Evolutionary conservation across 805 yeast species (phyloP).

Genomic region (Wickerhamomyces chambardii): DNA sequence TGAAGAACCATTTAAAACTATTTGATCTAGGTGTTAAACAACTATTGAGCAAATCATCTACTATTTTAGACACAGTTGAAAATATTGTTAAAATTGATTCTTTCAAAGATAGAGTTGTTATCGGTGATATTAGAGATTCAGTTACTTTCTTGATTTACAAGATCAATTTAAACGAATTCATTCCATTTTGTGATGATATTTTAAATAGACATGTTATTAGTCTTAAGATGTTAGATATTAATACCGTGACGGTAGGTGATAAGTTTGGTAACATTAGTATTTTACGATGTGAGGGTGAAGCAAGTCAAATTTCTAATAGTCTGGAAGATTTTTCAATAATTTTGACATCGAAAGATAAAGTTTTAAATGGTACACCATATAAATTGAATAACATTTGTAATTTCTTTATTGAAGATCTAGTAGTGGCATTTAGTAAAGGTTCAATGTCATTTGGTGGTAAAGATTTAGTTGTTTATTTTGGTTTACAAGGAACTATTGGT

Average conservation of each 20-base stretch:
- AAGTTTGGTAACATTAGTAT: slow-evolving; percentile 76
- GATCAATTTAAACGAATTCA: slow-evolving; percentile 35
- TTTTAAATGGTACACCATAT: slow-evolving; percentile 41
- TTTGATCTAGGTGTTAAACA: slow-evolving; percentile 78
- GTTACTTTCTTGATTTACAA: slow-evolving; percentile 49
- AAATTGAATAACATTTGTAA: slow-evolving; percentile 46
- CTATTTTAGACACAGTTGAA: slow-evolving; percentile 31
- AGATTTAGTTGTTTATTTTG: slow-evolving; percentile 60
- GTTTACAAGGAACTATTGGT: slow-evolving; percentile 80
- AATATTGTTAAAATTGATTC: slow-evolving; percentile 46
- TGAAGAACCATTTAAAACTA: slow-evolving; percentile 41
- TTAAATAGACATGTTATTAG: slow-evolving; percentile 60
- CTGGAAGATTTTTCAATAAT: slow-evolving; percentile 33
- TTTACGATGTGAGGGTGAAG: slow-evolving; percentile 46
- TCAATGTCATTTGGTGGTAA: slow-evolving; percentile 51
- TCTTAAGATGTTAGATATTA: slow-evolving; percentile 54
- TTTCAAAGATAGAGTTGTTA: slow-evolving; percentile 49
- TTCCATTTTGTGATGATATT: slow-evolving; percentile 63
- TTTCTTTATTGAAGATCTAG: slow-evolving; percentile 62
- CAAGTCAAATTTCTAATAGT: slow-evolving; percentile 38
- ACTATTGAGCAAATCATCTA: slow-evolving; percentile 55
- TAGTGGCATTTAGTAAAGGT: slow-evolving; percentile 50
- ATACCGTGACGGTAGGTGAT: slow-evolving; percentile 79
- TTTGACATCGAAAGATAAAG: slow-evolving; percentile 21
- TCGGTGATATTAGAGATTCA: slow-evolving; percentile 68